A percentile compares a stretch with the other conserved stretches of the same genome.
These are phyloP conservation scores for Cercospora beticola DNA, from an alignment of 2,329 filamentous ascomycete species.

Conservation along the genomic window DNA sequence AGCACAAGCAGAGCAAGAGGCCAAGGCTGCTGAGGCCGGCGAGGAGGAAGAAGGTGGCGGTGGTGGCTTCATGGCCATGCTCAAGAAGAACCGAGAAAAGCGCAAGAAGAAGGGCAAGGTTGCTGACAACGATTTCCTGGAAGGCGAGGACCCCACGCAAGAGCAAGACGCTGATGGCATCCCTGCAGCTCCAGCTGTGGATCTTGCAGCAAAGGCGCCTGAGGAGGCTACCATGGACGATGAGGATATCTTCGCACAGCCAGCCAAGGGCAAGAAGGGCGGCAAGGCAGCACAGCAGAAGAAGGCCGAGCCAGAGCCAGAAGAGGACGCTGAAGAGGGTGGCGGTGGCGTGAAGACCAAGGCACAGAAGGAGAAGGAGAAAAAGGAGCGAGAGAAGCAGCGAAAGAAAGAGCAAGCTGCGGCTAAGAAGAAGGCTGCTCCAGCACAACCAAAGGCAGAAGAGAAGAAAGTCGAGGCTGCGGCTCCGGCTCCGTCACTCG, in stretches of 20 bases:
- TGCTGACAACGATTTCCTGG: conserved; percentile 66
- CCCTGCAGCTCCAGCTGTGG: conserved; percentile 37
- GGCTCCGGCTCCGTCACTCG: conserved; percentile 51
- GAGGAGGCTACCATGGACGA: conserved; percentile 68
- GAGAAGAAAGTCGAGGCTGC: conserved; percentile 44
- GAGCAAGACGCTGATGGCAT: conserved; percentile 43
- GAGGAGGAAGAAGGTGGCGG: conserved; percentile 53
- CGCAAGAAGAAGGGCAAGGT: conserved; percentile 86
- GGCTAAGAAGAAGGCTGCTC: conserved; percentile 72
- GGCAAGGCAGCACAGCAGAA: conserved; percentile 37
- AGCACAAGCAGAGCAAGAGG: conserved; percentile 49
- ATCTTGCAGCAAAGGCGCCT: conserved; percentile 67
- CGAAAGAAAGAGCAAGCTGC: conserved; percentile 94
- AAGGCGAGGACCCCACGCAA: conserved; percentile 61
- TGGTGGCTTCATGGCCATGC: conserved; percentile 50
- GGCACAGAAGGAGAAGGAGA: conserved; percentile 96
- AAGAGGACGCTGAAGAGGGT: conserved; percentile 48
- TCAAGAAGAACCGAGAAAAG: conserved; percentile 63
- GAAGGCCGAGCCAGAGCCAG: conserved; percentile 52
- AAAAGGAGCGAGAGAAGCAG: conserved; percentile 98
- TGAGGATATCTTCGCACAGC: conserved; percentile 79
- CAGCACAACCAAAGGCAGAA: conserved; percentile 36
- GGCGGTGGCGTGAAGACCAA: conserved; percentile 81
- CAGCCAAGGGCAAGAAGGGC: conserved; percentile 67
- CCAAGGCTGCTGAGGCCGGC: conserved; percentile 48